Evolutionary conservation across 768 basidiomycete genomes (phyloP).

Genomic region (Omphalotus guepiniiformis): DNA sequence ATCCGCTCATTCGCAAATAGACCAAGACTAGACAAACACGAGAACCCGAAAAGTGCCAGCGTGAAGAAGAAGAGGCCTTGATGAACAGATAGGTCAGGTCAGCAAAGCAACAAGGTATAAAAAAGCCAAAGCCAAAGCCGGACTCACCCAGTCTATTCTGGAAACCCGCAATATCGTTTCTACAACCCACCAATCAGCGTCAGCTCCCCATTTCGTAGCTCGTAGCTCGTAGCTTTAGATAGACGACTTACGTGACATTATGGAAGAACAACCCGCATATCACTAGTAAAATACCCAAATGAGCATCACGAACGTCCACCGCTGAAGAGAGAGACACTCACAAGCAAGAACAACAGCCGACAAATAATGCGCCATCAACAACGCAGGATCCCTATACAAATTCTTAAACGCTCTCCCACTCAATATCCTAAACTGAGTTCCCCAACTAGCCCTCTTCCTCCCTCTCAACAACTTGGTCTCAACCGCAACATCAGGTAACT

Average conservation of each 20-base stretch:
- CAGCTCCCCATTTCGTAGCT: background rate
- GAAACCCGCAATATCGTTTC: constrained; percentile 94
- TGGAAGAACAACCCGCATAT: constrained; percentile 94
- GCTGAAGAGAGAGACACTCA: constrained; percentile 37
- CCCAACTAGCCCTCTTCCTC: constrained; percentile 77
- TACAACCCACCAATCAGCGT: too few relatives aligned
- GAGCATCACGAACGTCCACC: constrained; percentile 3
- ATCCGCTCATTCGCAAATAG: constrained; percentile 94
- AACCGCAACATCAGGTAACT: constrained; percentile 62
- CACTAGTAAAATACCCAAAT: constrained; percentile 37
- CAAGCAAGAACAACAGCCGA: constrained; percentile 81
- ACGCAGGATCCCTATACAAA: constrained; percentile 88
- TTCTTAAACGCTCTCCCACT: constrained; percentile 99
- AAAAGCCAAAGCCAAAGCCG: background rate
- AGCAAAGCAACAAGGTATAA: background rate
- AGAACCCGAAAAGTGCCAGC: constrained; percentile 94
- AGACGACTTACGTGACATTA: constrained; percentile 59
- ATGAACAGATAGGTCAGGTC: background rate
- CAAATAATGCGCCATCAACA: constrained; percentile 87
- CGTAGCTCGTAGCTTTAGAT: background rate
- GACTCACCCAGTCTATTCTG: constrained; percentile 83
- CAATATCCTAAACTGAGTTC: constrained; percentile 89
- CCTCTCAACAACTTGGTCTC: constrained; percentile 69
- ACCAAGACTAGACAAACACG: constrained; percentile 89
- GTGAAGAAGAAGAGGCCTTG: constrained; percentile 95